Evolutionary conservation across 441 rosid genomes (phyloP).

Genomic region (Pelargonium australe): DNA sequence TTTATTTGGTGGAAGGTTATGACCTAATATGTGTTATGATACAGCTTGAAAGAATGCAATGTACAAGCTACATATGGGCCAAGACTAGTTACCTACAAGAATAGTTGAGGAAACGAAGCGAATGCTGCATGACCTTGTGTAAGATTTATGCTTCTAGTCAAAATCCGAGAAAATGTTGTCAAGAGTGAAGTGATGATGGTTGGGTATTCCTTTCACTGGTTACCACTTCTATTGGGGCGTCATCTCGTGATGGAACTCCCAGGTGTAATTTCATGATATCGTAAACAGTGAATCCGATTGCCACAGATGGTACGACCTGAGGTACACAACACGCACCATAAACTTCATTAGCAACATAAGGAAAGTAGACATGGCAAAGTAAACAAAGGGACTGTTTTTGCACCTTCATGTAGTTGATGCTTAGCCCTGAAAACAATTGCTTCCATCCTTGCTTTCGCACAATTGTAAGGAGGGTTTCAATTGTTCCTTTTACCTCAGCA

Average conservation of each 20-base stretch:
- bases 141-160: conserved; percentile 4
- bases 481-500: conserved; percentile 62
- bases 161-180: conserved; percentile 17
- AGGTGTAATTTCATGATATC: conserved; percentile 71
- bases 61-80: conserved; percentile 21
- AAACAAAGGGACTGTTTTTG: not conserved
- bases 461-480: conserved; percentile 55
- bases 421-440: conserved; percentile 83
- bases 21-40: conserved; percentile 10
- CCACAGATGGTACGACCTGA: conserved; percentile 87
- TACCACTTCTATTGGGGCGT: conserved; percentile 41
- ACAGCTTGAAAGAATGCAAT: conserved; percentile 28
- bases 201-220: conserved; percentile 43
- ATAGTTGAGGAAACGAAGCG: conserved; percentile 12
- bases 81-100: conserved; percentile 17
- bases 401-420: conserved; percentile 88
- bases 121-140: not conserved
- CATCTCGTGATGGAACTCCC: conserved; percentile 78
- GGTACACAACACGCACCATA: not conserved
- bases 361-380: not conserved
- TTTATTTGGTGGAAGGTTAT: conserved; percentile 18
- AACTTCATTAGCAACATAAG: not conserved
- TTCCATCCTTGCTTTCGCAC: conserved; percentile 78
- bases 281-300: conserved; percentile 85
- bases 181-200: conserved; percentile 42